These are phyloP conservation scores for Yamadazyma pseudoaaseri DNA, from an alignment of 1,139 yeast genomes.

Conservation along the genomic window DNA sequence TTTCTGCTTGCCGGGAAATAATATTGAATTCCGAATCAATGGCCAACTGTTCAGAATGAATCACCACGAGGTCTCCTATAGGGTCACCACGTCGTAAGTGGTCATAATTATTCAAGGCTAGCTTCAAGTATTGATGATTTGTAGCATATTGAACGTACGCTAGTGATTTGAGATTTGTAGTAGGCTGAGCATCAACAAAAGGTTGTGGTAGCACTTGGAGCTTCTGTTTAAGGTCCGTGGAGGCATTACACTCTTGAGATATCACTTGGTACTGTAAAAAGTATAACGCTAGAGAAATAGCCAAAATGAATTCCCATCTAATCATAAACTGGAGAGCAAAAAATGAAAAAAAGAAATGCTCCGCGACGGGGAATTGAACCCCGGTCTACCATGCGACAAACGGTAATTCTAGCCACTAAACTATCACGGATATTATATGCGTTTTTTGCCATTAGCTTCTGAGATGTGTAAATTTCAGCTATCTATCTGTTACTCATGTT, in stretches of 20 bases:
- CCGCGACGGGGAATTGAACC: conserved; percentile 53
- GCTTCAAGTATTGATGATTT: conserved; percentile 27
- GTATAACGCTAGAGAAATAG: conserved; percentile 1
- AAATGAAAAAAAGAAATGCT: conserved; percentile 19
- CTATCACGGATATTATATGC: background rate
- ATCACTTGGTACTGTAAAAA: conserved; percentile 1
- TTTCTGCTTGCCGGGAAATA: background rate
- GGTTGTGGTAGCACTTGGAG: conserved; percentile 4
- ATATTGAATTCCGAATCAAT: background rate
- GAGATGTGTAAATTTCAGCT: too few species aligned
- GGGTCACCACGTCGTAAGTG: conserved; percentile 22
- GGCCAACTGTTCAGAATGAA: conserved; percentile 21
- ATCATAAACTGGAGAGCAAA: background rate
- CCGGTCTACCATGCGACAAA: conserved; percentile 51
- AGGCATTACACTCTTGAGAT: background rate
- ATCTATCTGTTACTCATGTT: too few species aligned
- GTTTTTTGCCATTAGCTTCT: too few species aligned
- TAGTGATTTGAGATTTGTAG: conserved; percentile 5
- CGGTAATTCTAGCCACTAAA: conserved; percentile 18
- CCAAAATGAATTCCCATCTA: conserved; percentile 3
- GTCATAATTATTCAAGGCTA: conserved; percentile 32
- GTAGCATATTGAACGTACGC: conserved; percentile 40
- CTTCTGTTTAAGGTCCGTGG: background rate
- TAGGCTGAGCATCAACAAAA: conserved; percentile 4
- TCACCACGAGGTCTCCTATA: conserved; percentile 25